Percentiles rank a stretch among this genome's conserved stretches.
These are phyloP conservation scores for Scheffersomyces coipomensis DNA, from an alignment of 805 yeast genomes.

Conservation along the genomic window DNA sequence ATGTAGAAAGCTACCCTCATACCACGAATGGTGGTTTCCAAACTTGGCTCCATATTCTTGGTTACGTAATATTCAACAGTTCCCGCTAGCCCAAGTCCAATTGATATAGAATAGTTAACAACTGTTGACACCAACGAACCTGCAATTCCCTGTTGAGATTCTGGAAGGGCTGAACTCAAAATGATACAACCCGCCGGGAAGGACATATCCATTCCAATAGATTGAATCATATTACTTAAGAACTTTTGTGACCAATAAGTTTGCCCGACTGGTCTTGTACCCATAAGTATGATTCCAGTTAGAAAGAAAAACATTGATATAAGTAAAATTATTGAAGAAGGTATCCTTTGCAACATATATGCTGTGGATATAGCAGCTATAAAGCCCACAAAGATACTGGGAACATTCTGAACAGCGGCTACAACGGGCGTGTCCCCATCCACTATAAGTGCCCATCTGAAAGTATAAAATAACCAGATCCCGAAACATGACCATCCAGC, in stretches of 20 bases:
- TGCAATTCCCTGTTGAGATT: slow-evolving; percentile 71
- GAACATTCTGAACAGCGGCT: slow-evolving; percentile 21
- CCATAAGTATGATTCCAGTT: slow-evolving; percentile 48
- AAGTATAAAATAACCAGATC: slow-evolving; percentile 60
- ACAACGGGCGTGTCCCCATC: slow-evolving; percentile 37
- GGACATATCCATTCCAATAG: slow-evolving; percentile 77
- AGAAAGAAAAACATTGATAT: slow-evolving; percentile 54
- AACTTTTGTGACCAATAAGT: slow-evolving; percentile 60
- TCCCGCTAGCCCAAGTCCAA: slow-evolving; percentile 35
- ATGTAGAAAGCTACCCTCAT: slow-evolving; percentile 23
- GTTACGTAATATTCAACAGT: slow-evolving; percentile 30
- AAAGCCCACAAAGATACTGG: slow-evolving; percentile 47
- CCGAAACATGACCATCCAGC: slow-evolving; percentile 82
- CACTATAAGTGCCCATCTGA: slow-evolving; percentile 53
- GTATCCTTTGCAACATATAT: slow-evolving; percentile 39
- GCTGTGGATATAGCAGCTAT: slow-evolving; percentile 55
- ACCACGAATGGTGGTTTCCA: slow-evolving; percentile 19
- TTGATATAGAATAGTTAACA: slow-evolving; percentile 60
- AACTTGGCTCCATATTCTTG: slow-evolving; percentile 9
- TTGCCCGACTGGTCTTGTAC: slow-evolving; percentile 58
- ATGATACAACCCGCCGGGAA: slow-evolving; percentile 74
- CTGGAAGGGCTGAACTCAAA: slow-evolving; percentile 56
- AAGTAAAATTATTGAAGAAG: slow-evolving; percentile 50
- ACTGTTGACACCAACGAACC: slow-evolving; percentile 71
- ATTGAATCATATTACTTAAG: slow-evolving; percentile 50